phyloP scores from a whole-genome alignment of 2,329 filamentous ascomycete genomes.

The Cladosporium sp. region DNA sequence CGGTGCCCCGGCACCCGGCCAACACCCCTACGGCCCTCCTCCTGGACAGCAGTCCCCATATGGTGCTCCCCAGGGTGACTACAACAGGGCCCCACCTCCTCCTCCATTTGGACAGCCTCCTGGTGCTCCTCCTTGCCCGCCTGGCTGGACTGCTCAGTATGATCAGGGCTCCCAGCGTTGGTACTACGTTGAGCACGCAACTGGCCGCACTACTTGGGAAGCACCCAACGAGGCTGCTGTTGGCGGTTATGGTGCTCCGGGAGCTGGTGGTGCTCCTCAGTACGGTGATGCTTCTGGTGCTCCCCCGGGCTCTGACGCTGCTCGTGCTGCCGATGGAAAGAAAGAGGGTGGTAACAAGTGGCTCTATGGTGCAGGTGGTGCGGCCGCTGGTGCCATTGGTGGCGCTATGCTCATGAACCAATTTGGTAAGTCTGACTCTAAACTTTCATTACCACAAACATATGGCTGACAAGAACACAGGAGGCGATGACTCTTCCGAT shows the following conservation, averaged over 20 bases:
- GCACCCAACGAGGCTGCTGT: conserved; percentile 37
- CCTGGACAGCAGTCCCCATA: conserved; percentile 20
- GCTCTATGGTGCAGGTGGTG: conserved; percentile 53
- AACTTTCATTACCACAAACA: no score
- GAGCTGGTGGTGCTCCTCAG: conserved; percentile 12
- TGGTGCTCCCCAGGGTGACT: conserved; percentile 26
- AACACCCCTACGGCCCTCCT: conserved; percentile 4
- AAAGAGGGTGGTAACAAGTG: conserved; percentile 14
- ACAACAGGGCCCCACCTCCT: conserved; percentile 25
- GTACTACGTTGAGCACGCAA: conserved; percentile 60
- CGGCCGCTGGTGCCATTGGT: conserved; percentile 53
- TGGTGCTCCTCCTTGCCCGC: conserved; percentile 47
- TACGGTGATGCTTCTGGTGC: conserved; percentile 9
- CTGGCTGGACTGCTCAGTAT: conserved; percentile 60
- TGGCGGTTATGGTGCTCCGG: conserved; percentile 21
- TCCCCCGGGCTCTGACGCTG: neutral
- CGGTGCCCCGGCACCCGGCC: conserved; percentile 20
- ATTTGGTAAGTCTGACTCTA: conserved; percentile 42
- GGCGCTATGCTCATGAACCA: conserved; percentile 55
- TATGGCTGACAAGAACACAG: neutral
- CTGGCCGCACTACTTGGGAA: conserved; percentile 62
- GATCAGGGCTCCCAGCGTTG: conserved; percentile 58
- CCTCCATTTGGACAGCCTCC: conserved; percentile 27
- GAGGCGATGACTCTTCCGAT: conserved; percentile 32
- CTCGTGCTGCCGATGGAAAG: conserved; percentile 4